phyloP scores from a whole-genome alignment of 495 filamentous ascomycete genomes.

The Rostrohypoxylon terebratum region DNA sequence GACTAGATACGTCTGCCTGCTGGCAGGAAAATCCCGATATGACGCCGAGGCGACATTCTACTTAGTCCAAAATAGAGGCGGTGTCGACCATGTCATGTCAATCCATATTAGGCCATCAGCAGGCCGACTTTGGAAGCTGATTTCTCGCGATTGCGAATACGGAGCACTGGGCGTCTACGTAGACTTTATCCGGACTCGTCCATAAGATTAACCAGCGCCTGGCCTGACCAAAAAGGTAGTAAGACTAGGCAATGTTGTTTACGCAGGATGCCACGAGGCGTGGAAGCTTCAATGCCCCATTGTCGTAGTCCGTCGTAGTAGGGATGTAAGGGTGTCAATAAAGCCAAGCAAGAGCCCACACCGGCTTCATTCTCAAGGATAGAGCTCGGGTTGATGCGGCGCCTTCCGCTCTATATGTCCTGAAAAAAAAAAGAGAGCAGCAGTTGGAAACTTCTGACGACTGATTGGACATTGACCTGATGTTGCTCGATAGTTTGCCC shows the following conservation, averaged over 20 bases:
- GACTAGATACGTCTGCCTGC: constrained; percentile 34
- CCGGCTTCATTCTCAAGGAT: background rate
- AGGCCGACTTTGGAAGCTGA: constrained; percentile 5
- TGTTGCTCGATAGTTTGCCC: background rate
- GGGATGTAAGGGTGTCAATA: constrained; percentile 13
- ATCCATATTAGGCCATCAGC: constrained; percentile 3
- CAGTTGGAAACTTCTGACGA: background rate
- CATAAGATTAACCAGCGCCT: constrained; percentile 22
- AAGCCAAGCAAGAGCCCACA: constrained; percentile 2
- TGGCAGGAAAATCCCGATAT: constrained; percentile 36
- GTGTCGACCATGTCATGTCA: constrained; percentile 16
- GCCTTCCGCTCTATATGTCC: background rate
- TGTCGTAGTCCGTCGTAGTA: background rate
- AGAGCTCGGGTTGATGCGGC: constrained; percentile 1
- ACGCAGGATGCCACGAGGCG: constrained; percentile 28
- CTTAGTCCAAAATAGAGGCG: constrained; percentile 2
- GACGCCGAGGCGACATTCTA: constrained; percentile 31
- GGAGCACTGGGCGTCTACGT: constrained; percentile 23
- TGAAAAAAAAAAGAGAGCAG: background rate
- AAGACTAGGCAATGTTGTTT: constrained; percentile 11
- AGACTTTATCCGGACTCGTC: constrained; percentile 38
- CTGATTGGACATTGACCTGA: background rate
- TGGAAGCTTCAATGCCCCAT: constrained; percentile 6
- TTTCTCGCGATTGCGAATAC: constrained; percentile 24
- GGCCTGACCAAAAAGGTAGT: constrained; percentile 24